Conservation (phyloP, 2,329 filamentous ascomycete species). For the Exophiala lecanii-corni region DNA sequence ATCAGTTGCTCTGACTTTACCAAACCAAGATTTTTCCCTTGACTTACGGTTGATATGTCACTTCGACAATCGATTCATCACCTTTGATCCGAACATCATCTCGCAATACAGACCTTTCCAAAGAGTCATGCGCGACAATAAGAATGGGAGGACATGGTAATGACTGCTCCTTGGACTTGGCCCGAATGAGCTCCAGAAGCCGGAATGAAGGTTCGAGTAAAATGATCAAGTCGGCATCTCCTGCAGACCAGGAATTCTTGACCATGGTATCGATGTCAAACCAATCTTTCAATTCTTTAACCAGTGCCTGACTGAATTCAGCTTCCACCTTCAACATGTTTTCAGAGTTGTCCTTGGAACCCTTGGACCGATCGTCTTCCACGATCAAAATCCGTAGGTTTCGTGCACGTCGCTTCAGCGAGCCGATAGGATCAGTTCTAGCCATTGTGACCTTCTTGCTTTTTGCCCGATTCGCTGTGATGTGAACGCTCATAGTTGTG, state of each 20-base stretch:
- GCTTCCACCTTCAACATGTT: neutral
- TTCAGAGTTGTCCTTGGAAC: conserved; percentile 1
- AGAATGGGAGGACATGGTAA: conserved; percentile 1
- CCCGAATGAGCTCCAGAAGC: conserved; percentile 2
- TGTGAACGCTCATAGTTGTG: conserved; percentile 19
- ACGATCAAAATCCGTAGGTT: conserved; percentile 34
- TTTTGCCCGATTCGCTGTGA: too few species aligned
- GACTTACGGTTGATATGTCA: conserved; percentile 11
- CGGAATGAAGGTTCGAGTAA: conserved; percentile 7
- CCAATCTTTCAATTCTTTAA: conserved; percentile 3
- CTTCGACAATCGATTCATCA: conserved; percentile 6
- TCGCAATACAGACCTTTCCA: conserved; percentile 7
- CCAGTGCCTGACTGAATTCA: conserved; percentile 2
- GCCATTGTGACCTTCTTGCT: too few species aligned
- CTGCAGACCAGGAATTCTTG: neutral
- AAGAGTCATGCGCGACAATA: conserved; percentile 5
- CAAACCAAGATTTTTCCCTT: too few species aligned
- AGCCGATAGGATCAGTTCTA: too few species aligned
- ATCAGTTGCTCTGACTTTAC: neutral
- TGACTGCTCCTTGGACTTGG: neutral
- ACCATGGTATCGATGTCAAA: conserved; percentile 4
- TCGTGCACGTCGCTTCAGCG: too few species aligned
- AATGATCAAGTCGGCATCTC: conserved; percentile 8
- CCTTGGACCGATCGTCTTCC: conserved; percentile 3
- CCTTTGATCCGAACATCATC: conserved; percentile 2